phyloP scores from a whole-genome alignment of 1,139 yeast genomes.

The Blastobotrys ciferrii region DNA sequence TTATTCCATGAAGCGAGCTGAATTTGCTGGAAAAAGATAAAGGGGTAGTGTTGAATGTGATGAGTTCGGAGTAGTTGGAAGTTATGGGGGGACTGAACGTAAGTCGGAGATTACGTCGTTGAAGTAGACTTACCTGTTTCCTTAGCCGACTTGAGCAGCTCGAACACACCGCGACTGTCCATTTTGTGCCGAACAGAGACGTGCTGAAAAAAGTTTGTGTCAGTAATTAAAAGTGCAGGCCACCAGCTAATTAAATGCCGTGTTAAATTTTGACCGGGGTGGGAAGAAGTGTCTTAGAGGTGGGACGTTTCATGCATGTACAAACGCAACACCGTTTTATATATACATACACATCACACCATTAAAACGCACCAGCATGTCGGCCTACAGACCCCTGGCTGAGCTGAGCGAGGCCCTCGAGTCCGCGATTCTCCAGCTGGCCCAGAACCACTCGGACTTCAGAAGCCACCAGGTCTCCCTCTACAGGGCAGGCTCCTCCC shows the following conservation, averaged over 20 bases:
- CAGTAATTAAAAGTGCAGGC: too few species aligned
- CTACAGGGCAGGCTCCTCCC: conserved; percentile 17
- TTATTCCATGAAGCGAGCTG: too few species aligned
- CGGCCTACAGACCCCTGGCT: conserved; percentile 14
- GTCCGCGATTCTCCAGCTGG: background rate
- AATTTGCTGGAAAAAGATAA: too few species aligned
- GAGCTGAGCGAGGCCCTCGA: conserved; percentile 12
- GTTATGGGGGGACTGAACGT: too few species aligned
- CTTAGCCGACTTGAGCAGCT: conserved; percentile 25
- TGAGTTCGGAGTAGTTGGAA: too few species aligned
- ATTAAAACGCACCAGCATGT: background rate
- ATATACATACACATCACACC: background rate
- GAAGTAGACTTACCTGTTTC: conserved; percentile 27
- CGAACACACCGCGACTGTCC: conserved; percentile 28
- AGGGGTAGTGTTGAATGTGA: too few species aligned
- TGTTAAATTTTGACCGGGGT: background rate
- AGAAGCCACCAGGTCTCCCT: conserved; percentile 15
- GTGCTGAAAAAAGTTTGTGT: too few species aligned
- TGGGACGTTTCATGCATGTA: background rate
- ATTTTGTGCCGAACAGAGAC: conserved; percentile 12
- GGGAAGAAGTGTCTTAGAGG: background rate
- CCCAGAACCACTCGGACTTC: conserved; percentile 17
- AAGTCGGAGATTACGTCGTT: too few species aligned
- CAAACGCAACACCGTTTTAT: background rate
- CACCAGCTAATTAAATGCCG: background rate